phyloP scores from a whole-genome alignment of 441 rosid species.

The Populus hybrid region DNA sequence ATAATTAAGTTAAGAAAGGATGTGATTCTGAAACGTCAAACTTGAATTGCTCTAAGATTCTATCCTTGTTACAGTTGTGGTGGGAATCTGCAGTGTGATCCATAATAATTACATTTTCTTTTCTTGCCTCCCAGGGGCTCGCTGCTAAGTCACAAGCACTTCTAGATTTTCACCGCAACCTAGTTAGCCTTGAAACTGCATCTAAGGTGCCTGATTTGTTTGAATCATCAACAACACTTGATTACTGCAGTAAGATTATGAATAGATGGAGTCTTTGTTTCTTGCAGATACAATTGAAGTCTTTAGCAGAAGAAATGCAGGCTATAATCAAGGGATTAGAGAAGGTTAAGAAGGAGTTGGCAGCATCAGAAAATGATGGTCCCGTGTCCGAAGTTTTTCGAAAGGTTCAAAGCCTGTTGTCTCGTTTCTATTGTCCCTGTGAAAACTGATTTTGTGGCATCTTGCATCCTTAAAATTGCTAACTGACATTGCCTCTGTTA shows the following conservation, averaged over 20 bases:
- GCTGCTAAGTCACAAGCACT: conserved; percentile 69
- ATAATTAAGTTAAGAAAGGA: neutral
- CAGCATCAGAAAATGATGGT: conserved; percentile 88
- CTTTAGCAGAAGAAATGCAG: conserved; percentile 33
- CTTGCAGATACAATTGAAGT: conserved; percentile 90
- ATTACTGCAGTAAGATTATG: conserved; percentile 7
- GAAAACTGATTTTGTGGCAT: neutral
- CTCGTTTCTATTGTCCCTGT: conserved; percentile 1
- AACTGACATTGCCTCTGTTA: neutral
- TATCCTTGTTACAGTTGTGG: neutral
- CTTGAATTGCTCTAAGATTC: neutral
- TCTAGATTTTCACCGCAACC: conserved; percentile 78
- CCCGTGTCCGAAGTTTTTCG: conserved; percentile 94
- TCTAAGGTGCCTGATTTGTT: conserved; percentile 58
- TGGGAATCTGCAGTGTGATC: neutral
- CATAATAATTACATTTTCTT: neutral
- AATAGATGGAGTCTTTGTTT: conserved; percentile 14
- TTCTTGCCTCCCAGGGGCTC: conserved; percentile 52
- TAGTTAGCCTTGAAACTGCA: conserved; percentile 77
- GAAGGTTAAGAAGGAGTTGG: conserved; percentile 82
- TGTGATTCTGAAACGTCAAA: neutral
- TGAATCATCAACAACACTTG: conserved; percentile 2
- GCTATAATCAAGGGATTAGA: conserved; percentile 85
- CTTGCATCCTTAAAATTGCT: neutral
- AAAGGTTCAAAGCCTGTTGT: conserved; percentile 43